A percentile compares a stretch with the other conserved stretches of the same genome.
Conservation (phyloP, 2,329 filamentous ascomycete species). For the Cercospora sp. region DNA sequence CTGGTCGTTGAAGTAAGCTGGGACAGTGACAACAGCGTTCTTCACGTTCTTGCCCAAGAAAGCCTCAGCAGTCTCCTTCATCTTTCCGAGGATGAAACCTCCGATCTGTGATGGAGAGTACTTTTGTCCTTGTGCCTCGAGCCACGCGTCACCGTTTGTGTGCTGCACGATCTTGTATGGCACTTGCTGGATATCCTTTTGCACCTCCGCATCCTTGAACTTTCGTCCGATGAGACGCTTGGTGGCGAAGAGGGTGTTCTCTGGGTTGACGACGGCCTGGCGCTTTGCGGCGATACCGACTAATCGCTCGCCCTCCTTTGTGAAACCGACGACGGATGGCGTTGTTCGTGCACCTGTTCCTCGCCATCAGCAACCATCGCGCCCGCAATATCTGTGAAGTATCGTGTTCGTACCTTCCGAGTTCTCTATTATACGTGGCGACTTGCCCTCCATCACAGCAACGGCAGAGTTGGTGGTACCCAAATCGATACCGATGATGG, state of each 20-base stretch:
- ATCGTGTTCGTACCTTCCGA: conserved; percentile 68
- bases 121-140: conserved; percentile 87
- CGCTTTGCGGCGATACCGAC: conserved; percentile 98
- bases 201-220: conserved; percentile 89
- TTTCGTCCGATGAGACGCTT: conserved; percentile 99
- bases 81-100: conserved; percentile 95
- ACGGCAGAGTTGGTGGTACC: conserved; percentile 98
- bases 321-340: conserved; percentile 92
- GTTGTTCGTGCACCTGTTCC: conserved; percentile 77
- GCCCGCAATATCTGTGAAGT: conserved; percentile 10
- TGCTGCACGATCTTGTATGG: conserved; percentile 99
- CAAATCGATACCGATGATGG: conserved; percentile 97
- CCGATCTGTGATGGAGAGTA: conserved; percentile 98
- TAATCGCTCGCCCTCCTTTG: conserved; percentile 90
- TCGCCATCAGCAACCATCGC: conserved; percentile 22
- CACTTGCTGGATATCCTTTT: conserved; percentile 95
- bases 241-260: conserved; percentile 97
- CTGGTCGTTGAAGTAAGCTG: conserved; percentile 98
- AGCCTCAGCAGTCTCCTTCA: conserved; percentile 97
- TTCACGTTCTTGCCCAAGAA: conserved; percentile 88
- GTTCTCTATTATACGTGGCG: conserved; percentile 96
- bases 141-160: conserved; percentile 94
- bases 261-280: conserved; percentile 96
- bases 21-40: conserved; percentile 95
- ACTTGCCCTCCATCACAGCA: conserved; percentile 95